Base-by-base conservation (phyloP, 768 basidiomycete genomes). In the Hortiboletus campestris region DNA sequence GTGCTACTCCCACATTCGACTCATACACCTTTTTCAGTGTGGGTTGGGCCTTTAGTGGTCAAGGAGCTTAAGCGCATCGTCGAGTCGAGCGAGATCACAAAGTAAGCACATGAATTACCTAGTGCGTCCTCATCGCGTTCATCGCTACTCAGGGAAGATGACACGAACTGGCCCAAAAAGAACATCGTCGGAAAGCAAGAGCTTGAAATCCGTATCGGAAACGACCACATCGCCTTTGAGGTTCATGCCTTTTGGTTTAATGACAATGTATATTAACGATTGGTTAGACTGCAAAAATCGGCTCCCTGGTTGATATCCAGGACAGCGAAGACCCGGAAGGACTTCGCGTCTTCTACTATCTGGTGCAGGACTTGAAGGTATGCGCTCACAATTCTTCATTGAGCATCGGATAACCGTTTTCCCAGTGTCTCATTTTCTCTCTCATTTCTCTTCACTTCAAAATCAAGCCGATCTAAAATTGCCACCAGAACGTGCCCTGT, bases 361-460 rank as follows among this genome's bases (percentile, higher is more conserved):
- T 99, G 28, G 93, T 99, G 6, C 97, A 99, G 74, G 97, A 99
- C 73, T 77, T 99, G 66, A 97, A 92, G 82, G 96, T 89, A 53
- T 38, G 82, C 65, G 11, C 20, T 48, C 12, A 14, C 2, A 39
- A 13, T 41, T 36, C 2, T 40, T 57, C 31, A 47, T 13, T 7
- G 22, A 45, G 2, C 31, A 49, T 60, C n/a, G 40, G 14, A 34
- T 48, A 25, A 57, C 48, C 28, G 19, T 25, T 49, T 31, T 17
- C 31, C 7, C 65, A 99, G 96, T 98, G 95, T 75, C 83, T 98
- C 57, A 95, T 99, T 63, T 97, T 98, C 74, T 98, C 97, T 10
- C 83, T 99, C 58, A 98, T 99, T 70, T 93, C 94, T 3, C 84
- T 99, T 36, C 96, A 99, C 80, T 98, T 99, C 88, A 98, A 98